Conservation (phyloP, 345 rosid genomes). For the Eucalyptus marginata region DNA sequence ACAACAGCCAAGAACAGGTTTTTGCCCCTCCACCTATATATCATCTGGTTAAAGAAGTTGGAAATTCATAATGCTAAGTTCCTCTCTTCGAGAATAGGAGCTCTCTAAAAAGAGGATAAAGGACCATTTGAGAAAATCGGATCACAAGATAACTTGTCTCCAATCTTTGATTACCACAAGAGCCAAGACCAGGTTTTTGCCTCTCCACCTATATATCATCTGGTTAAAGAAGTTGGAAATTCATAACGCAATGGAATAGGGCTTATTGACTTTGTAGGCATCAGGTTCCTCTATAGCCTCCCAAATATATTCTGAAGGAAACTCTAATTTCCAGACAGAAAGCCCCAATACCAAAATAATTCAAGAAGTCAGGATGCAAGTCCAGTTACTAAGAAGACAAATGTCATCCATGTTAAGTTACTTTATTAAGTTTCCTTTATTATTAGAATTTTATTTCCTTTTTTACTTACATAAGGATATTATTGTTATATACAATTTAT, state of each 20-base stretch:
- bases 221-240: background rate
- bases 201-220: background rate
- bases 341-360: background rate
- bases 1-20: background rate
- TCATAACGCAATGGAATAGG: background rate
- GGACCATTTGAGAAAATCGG: background rate
- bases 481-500: too few species aligned
- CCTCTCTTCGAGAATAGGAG: background rate
- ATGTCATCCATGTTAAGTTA: too few species aligned
- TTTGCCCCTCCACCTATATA: background rate
- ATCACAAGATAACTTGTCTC: background rate
- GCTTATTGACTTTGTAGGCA: background rate
- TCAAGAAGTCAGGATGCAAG: background rate
- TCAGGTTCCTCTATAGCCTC: background rate
- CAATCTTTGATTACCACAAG: background rate
- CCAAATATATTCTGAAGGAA: background rate
- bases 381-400: background rate
- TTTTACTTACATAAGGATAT: too few species aligned
- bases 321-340: background rate
- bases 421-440: too few species aligned
- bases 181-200: background rate
- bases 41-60: background rate
- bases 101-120: background rate
- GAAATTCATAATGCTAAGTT: background rate
- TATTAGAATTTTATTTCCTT: too few species aligned